phyloP scores from a whole-genome alignment of 169 alveolate genomes.

The Eimeria zaria region DNA sequence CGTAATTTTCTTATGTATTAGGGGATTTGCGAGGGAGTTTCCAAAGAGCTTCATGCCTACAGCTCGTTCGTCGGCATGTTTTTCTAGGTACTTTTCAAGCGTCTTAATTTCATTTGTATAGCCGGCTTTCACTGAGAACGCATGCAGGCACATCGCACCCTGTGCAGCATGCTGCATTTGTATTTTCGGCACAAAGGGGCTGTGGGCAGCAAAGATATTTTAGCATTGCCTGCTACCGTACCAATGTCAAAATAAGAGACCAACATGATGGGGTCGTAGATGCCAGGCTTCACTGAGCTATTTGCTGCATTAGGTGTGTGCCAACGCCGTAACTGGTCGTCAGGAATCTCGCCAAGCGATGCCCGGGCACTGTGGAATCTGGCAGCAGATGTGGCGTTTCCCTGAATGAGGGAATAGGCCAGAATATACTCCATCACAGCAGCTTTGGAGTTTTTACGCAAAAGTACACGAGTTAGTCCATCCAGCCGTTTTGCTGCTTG shows the following conservation, averaged over 20 bases:
- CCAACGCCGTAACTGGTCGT: not conserved
- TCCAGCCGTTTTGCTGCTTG: conserved; percentile 19
- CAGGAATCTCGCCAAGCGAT: not conserved
- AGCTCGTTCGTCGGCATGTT: not conserved
- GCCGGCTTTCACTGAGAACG: conserved; percentile 9
- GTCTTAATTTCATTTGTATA: conserved; percentile 1
- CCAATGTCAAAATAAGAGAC: conserved; percentile 42
- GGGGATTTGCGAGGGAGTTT: conserved; percentile 54
- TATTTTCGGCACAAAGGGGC: not conserved
- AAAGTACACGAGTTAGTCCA: conserved; percentile 10
- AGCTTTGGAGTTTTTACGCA: conserved; percentile 59
- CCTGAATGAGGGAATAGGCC: conserved; percentile 41
- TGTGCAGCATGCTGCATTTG: not conserved
- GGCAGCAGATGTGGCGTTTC: conserved; percentile 46
- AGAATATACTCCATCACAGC: conserved; percentile 43
- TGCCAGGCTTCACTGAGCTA: not conserved
- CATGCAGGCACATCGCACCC: not conserved
- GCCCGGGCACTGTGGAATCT: not conserved
- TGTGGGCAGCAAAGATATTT: not conserved
- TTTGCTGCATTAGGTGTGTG: not conserved
- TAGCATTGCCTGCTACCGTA: not conserved
- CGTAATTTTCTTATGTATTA: not conserved
- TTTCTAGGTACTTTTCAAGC: not conserved
- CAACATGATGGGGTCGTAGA: conserved; percentile 14
- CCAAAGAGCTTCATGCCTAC: conserved; percentile 57